Evolutionary conservation across 148 eudicot species (phyloP).

Genomic region (Rhododendron griersonianum): DNA sequence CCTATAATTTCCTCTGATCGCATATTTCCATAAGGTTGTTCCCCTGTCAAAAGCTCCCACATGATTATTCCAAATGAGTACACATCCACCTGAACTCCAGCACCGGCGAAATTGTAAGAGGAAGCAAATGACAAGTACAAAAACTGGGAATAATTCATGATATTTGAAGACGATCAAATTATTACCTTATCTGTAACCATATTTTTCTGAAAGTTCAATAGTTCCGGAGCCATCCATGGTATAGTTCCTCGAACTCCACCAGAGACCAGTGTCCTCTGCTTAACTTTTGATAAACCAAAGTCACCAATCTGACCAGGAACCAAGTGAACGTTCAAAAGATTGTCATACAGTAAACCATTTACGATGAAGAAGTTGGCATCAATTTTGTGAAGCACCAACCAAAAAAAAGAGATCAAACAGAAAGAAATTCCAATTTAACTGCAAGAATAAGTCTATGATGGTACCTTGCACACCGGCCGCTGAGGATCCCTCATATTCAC

Average conservation of each 20-base stretch:
- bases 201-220: slow-evolving; percentile 20
- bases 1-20: slow-evolving; percentile 43
- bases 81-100: slow-evolving; percentile 35
- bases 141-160: background rate
- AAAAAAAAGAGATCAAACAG: background rate
- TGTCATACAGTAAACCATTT: background rate
- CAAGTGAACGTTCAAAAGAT: background rate
- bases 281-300: slow-evolving; percentile 40
- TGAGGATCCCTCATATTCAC: slow-evolving; percentile 40
- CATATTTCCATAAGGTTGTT: slow-evolving; percentile 38
- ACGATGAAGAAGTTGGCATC: background rate
- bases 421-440: background rate
- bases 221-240: slow-evolving; percentile 60
- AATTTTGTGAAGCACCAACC: background rate
- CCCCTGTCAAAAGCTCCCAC: slow-evolving; percentile 54
- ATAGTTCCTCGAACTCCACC: slow-evolving; percentile 47
- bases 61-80: slow-evolving; percentile 48
- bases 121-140: background rate
- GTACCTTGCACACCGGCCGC: slow-evolving; percentile 47
- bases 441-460: background rate
- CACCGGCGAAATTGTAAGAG: background rate
- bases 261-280: slow-evolving; percentile 36
- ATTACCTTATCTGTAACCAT: slow-evolving; percentile 41
- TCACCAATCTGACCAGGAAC: slow-evolving; percentile 35
- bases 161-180: background rate